phyloP scores from a whole-genome alignment of 2,329 filamentous ascomycete species.

The Fusarium illudens region DNA sequence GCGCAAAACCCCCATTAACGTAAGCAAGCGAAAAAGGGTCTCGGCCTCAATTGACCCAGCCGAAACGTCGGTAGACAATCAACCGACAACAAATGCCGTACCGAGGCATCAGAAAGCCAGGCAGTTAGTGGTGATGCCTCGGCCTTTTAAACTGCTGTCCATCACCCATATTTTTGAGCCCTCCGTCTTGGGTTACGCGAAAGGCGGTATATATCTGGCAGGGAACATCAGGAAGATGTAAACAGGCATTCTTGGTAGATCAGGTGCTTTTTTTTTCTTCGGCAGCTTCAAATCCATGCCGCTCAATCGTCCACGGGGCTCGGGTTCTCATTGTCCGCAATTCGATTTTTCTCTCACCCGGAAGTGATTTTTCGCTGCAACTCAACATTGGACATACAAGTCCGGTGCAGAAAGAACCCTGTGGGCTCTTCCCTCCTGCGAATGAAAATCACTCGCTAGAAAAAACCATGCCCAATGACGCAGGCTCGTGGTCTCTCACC shows the following conservation, averaged over 20 bases:
- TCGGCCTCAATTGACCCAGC: constrained; percentile 6
- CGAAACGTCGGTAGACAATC: constrained; percentile 12
- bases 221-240: not conserved
- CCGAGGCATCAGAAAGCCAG: constrained; percentile 9
- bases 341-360: constrained; percentile 17
- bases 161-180: not conserved
- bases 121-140: constrained; percentile 7
- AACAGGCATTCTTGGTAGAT: not conserved
- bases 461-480: constrained; percentile 31
- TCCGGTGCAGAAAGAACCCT: constrained; percentile 24
- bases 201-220: not conserved
- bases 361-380: constrained; percentile 7
- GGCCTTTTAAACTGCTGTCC: not conserved
- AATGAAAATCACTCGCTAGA: not conserved
- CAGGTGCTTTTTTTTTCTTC: not conserved
- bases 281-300: constrained; percentile 1
- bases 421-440: not conserved
- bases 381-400: constrained; percentile 26
- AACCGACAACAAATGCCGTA: constrained; percentile 11
- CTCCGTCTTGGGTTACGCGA: not conserved
- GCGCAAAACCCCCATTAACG: not conserved
- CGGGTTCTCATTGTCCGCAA: constrained; percentile 31
- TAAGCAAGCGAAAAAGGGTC: not conserved
- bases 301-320: not conserved
- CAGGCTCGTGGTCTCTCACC: constrained; percentile 33